These are phyloP conservation scores for Chrysanthemum seticuspe DNA, from an alignment of 129 eudicot species.

Conservation along the genomic window DNA sequence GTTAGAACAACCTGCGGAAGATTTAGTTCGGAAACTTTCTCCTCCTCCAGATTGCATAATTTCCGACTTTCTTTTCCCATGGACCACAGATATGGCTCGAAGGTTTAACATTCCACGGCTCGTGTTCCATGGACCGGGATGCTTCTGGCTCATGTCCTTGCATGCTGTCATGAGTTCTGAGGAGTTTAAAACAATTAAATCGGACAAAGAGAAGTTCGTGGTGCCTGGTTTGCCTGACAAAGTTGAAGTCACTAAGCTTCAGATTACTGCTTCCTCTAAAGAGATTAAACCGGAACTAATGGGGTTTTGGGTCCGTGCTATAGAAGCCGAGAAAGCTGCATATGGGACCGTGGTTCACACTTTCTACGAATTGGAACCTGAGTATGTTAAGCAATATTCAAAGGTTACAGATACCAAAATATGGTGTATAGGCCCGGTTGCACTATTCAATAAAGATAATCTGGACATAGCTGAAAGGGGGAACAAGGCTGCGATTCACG, in stretches of 20 bases:
- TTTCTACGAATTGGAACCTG: constrained; percentile 52
- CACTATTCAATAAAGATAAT: constrained; percentile 37
- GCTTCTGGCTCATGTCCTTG: constrained; percentile 33
- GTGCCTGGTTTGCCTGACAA: constrained; percentile 38
- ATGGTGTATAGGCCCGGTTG: constrained; percentile 71
- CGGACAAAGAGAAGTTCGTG: constrained; percentile 32
- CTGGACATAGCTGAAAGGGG: constrained; percentile 51
- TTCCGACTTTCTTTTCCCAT: constrained; percentile 35
- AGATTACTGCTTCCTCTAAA: constrained; percentile 13
- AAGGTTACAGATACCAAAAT: constrained; percentile 31
- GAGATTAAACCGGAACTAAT: not conserved
- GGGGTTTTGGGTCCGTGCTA: not conserved
- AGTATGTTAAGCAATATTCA: constrained; percentile 31
- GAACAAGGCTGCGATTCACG: constrained; percentile 37
- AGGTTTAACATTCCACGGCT: constrained; percentile 47
- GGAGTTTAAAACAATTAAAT: not conserved
- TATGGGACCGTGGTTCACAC: constrained; percentile 49
- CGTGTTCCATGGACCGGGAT: constrained; percentile 42
- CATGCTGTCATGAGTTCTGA: not conserved
- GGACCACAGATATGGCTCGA: constrained; percentile 41
- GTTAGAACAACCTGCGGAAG: constrained; percentile 36
- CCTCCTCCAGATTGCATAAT: constrained; percentile 51
- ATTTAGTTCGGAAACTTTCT: constrained; percentile 13
- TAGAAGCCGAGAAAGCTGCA: constrained; percentile 23
- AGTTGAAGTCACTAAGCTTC: constrained; percentile 30